Evolutionary conservation across 148 eudicot species (phyloP).

Genomic region (Amaranthus palmeri): DNA sequence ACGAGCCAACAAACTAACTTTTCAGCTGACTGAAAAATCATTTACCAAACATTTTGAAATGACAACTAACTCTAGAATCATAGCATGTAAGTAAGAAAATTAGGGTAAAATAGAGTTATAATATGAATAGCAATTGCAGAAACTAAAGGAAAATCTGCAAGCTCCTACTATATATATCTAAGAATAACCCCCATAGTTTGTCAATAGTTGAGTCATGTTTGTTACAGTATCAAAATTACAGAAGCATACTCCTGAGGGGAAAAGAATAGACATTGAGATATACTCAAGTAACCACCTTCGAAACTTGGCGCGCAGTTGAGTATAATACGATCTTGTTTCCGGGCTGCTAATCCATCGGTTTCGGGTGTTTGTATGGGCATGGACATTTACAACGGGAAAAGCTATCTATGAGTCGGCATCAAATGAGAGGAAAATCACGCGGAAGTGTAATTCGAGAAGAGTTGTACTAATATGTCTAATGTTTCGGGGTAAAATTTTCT

Average conservation of each 20-base stretch:
- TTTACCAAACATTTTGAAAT: no score
- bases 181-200: slow-evolving; percentile 5
- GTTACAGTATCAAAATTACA: slow-evolving; percentile 30
- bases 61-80: no score
- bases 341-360: slow-evolving; percentile 18
- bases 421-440: slow-evolving; percentile 12
- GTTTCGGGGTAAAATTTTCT: slow-evolving; percentile 87
- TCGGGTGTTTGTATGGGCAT: slow-evolving; percentile 14
- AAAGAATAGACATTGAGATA: slow-evolving; percentile 27
- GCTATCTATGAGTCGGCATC: slow-evolving; percentile 7
- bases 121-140: not conserved
- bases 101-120: no score
- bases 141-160: slow-evolving; percentile 9
- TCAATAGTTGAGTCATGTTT: slow-evolving; percentile 8
- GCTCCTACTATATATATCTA: slow-evolving; percentile 8
- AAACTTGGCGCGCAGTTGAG: not conserved
- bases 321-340: not conserved
- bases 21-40: no score
- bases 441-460: slow-evolving; percentile 71
- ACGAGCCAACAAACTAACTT: no score
- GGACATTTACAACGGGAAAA: slow-evolving; percentile 28
- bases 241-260: slow-evolving; percentile 19
- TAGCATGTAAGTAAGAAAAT: no score
- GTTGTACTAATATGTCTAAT: slow-evolving; percentile 48
- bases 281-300: slow-evolving; percentile 20